A percentile compares a stretch with the other conserved stretches of the same genome.
phyloP scores from a whole-genome alignment of 2,329 filamentous ascomycete species.

The Aspergillus chevalieri region DNA sequence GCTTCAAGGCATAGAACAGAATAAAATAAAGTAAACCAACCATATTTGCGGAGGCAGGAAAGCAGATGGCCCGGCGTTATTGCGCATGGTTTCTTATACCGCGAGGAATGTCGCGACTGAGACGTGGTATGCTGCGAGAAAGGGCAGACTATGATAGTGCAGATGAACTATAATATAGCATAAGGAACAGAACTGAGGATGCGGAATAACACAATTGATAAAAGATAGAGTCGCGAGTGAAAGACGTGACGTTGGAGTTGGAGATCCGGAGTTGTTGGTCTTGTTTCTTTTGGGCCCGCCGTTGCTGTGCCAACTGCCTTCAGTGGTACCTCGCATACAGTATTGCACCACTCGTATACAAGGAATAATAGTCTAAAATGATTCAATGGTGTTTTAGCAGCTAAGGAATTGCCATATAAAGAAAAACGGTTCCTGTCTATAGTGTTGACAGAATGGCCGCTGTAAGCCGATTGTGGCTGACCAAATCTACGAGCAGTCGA shows the following conservation, averaged over 20 bases:
- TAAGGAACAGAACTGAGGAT: not conserved
- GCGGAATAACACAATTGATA: not conserved
- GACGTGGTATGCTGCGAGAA: not conserved
- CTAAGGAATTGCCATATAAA: too few species aligned
- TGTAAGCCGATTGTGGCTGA: too few species aligned
- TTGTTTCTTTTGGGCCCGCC: not conserved
- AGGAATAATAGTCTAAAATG: too few species aligned
- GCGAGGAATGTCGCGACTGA: conserved; percentile 6
- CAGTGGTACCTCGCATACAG: not conserved
- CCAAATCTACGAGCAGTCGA: too few species aligned
- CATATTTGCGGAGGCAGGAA: conserved; percentile 1
- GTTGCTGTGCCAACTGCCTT: conserved; percentile 19
- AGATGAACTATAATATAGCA: not conserved
- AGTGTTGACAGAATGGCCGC: too few species aligned
- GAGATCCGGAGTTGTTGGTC: conserved; percentile 1
- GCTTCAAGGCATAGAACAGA: not conserved
- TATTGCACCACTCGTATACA: not conserved
- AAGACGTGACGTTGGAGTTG: not conserved
- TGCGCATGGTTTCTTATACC: conserved; percentile 5
- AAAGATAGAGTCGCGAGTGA: not conserved
- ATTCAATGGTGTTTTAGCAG: too few species aligned
- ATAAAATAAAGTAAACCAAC: conserved; percentile 3
- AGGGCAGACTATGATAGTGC: not conserved
- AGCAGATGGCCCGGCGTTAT: conserved; percentile 1
- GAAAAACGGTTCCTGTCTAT: too few species aligned